Percentiles rank a stretch among this genome's conserved stretches.
Evolutionary conservation across 768 basidiomycete species (phyloP).

Genomic region (Albatrellus ellisii): DNA sequence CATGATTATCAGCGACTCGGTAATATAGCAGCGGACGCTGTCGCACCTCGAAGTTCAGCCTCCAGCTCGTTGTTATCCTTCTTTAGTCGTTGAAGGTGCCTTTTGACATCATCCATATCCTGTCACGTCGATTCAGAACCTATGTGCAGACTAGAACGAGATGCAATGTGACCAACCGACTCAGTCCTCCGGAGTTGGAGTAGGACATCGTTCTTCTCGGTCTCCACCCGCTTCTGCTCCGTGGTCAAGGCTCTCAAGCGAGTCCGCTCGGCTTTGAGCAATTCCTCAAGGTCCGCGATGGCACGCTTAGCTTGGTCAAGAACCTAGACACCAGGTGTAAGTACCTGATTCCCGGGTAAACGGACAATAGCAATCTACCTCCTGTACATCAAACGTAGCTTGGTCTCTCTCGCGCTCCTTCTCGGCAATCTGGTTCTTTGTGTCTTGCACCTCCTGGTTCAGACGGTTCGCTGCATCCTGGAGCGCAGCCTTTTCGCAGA

Average conservation of each 20-base stretch:
- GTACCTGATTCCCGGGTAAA: background rate
- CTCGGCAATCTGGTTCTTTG: constrained; percentile 46
- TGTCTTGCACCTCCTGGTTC: constrained; percentile 42
- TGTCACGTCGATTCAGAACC: constrained; percentile 17
- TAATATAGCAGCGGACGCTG: background rate
- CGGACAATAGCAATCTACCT: constrained; percentile 25
- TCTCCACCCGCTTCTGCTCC: constrained; percentile 48
- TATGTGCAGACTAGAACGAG: background rate
- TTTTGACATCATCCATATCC: constrained; percentile 72
- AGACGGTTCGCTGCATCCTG: constrained; percentile 60
- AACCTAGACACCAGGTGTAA: constrained; percentile 37
- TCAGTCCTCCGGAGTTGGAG: constrained; percentile 59
- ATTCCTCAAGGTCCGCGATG: constrained; percentile 56
- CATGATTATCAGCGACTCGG: background rate
- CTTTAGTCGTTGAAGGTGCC: constrained; percentile 55
- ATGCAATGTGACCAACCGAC: constrained; percentile 30
- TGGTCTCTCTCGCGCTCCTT: constrained; percentile 36
- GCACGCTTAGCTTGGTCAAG: constrained; percentile 51
- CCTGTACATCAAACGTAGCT: constrained; percentile 37
- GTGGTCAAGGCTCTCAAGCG: constrained; percentile 47
- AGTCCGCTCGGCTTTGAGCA: constrained; percentile 58
- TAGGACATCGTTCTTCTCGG: constrained; percentile 52
- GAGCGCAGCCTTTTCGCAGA: constrained; percentile 61
- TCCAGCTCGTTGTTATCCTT: constrained; percentile 65
- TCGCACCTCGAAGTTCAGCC: constrained; percentile 55